Evolutionary conservation across 2,329 filamentous ascomycete species (phyloP).

Genomic region (Dactylellina sp.): DNA sequence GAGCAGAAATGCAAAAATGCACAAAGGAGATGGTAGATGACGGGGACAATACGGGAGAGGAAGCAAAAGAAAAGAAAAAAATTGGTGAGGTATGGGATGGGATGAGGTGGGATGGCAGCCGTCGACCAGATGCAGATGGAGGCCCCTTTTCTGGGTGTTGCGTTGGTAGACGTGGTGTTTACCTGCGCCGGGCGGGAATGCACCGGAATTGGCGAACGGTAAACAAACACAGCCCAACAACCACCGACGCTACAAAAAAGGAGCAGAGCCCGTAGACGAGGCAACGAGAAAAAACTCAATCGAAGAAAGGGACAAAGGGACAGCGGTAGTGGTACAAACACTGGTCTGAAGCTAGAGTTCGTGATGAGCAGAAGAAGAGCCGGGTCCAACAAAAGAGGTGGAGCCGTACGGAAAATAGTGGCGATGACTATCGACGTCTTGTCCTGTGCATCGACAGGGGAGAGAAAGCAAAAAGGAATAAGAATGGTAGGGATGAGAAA

Average conservation of each 20-base stretch:
- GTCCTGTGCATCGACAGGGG: neutral
- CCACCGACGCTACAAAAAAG: neutral
- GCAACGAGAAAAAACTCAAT: conserved; percentile 37
- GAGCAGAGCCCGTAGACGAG: conserved; percentile 47
- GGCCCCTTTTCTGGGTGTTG: conserved; percentile 16
- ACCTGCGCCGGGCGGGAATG: conserved; percentile 4
- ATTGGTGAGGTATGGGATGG: conserved; percentile 8
- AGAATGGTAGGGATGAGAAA: conserved; percentile 10
- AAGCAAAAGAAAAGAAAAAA: no score
- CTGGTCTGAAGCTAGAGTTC: conserved; percentile 1
- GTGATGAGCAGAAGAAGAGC: neutral
- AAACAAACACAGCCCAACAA: conserved; percentile 42
- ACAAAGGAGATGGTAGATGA: conserved; percentile 9
- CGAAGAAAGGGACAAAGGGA: conserved; percentile 3
- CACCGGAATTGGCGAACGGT: conserved; percentile 32
- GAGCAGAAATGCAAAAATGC: conserved; percentile 8
- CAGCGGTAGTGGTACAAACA: conserved; percentile 12
- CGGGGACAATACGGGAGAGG: no score
- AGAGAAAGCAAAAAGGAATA: conserved; percentile 4
- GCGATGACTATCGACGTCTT: conserved; percentile 8
- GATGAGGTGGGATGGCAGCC: no score
- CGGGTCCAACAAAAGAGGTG: conserved; percentile 8
- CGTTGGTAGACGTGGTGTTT: conserved; percentile 36
- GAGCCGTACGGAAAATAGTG: conserved; percentile 10
- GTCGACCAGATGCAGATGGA: conserved; percentile 11